Conservation (phyloP, 2,329 filamentous ascomycete species). For the Claviceps cyperi region DNA sequence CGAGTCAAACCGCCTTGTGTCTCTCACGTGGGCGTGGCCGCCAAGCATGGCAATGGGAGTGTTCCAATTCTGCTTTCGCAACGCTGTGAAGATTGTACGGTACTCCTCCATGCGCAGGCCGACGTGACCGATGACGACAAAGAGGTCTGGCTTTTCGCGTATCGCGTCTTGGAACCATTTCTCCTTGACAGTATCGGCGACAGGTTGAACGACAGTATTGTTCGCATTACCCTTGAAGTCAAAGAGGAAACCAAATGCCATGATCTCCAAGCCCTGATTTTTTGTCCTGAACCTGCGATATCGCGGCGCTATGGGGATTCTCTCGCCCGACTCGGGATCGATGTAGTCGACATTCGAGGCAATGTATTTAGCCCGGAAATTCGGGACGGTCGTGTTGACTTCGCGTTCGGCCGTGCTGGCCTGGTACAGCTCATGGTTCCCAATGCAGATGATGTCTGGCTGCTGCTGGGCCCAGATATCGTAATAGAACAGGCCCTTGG, state of each 20-base stretch:
- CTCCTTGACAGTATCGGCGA: slow-evolving; percentile 67
- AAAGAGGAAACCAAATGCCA: slow-evolving; percentile 90
- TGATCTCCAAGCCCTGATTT: slow-evolving; percentile 67
- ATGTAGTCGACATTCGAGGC: slow-evolving; percentile 89
- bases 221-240: slow-evolving; percentile 85
- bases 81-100: slow-evolving; percentile 60
- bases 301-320: slow-evolving; percentile 62
- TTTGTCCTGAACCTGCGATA: slow-evolving; percentile 87
- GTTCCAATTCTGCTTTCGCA: slow-evolving; percentile 62
- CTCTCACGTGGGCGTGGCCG: slow-evolving; percentile 79
- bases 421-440: slow-evolving; percentile 93
- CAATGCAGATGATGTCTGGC: slow-evolving; percentile 72
- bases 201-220: slow-evolving; percentile 72
- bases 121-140: slow-evolving; percentile 76
- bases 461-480: slow-evolving; percentile 73
- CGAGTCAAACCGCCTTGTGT: slow-evolving; percentile 66
- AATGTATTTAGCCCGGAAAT: slow-evolving; percentile 67
- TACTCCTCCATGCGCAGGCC: slow-evolving; percentile 71
- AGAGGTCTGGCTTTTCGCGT: slow-evolving; percentile 71
- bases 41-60: slow-evolving; percentile 86
- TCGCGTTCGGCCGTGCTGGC: slow-evolving; percentile 64
- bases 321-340: slow-evolving; percentile 54
- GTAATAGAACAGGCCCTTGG: slow-evolving; percentile 79
- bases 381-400: slow-evolving; percentile 64
- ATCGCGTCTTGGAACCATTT: slow-evolving; percentile 82